Conservation (phyloP, 805 yeast species). For the Wickerhamomyces chaumierensis region DNA sequence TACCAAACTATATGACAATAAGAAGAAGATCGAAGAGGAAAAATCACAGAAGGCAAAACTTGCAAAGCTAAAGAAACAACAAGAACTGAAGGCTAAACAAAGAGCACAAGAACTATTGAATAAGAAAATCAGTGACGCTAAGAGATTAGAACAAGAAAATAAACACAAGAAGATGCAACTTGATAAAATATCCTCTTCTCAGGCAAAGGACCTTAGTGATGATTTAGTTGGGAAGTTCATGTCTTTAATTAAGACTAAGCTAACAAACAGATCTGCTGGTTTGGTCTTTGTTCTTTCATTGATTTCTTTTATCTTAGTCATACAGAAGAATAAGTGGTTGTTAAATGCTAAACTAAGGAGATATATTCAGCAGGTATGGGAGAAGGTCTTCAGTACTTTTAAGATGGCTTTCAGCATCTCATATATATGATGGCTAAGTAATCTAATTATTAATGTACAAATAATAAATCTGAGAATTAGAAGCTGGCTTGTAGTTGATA, state of each 20-base stretch:
- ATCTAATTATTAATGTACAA: no score
- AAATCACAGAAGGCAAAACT: conserved; percentile 5
- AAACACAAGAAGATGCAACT: conserved; percentile 1
- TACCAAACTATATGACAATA: conserved; percentile 5
- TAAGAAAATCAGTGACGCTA: conserved; percentile 6
- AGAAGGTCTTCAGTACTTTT: conserved; percentile 7
- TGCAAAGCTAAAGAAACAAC: conserved; percentile 5
- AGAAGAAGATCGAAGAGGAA: conserved; percentile 5
- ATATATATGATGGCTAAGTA: conserved; percentile 10
- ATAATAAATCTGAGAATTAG: no score
- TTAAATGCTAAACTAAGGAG: conserved; percentile 8
- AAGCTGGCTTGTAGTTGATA: no score
- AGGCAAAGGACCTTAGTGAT: not conserved
- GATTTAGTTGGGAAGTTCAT: not conserved
- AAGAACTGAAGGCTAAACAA: conserved; percentile 4
- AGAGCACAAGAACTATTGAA: conserved; percentile 4
- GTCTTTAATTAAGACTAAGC: conserved; percentile 7
- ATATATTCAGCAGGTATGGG: conserved; percentile 6
- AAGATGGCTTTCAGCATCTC: conserved; percentile 19
- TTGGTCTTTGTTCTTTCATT: conserved; percentile 8
- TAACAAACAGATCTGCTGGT: conserved; percentile 3
- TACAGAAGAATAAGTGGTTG: conserved; percentile 5
- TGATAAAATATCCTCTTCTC: not conserved
- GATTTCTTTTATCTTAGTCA: conserved; percentile 7
- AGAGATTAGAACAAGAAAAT: conserved; percentile 4